A percentile compares a stretch with the other conserved stretches of the same genome.
These are phyloP conservation scores for Xylaria flabelliformis DNA, from an alignment of 495 filamentous ascomycete genomes.

Conservation along the genomic window DNA sequence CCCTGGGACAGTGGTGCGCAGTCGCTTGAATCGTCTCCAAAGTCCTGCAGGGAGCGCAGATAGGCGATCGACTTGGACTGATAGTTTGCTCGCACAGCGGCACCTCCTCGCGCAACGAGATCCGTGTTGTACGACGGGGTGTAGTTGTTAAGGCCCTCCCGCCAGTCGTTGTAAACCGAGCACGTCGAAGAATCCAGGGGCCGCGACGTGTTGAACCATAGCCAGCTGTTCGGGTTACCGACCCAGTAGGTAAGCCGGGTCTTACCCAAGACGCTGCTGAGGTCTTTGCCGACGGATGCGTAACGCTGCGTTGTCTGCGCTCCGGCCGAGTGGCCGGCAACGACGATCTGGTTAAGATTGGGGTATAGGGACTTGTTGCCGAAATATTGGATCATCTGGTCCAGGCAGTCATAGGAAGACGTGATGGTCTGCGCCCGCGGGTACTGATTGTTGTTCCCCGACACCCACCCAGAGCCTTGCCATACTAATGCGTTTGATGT, in stretches of 20 bases:
- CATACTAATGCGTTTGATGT: constrained; percentile 1
- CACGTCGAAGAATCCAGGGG: background rate
- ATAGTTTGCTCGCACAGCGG: constrained; percentile 1
- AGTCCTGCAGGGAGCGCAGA: background rate
- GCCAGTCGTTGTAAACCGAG: background rate
- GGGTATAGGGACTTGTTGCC: constrained; percentile 1
- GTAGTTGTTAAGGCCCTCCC: background rate
- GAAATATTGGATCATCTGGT: constrained; percentile 8
- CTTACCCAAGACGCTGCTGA: background rate
- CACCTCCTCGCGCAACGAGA: background rate
- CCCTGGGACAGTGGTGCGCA: background rate
- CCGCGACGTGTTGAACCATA: background rate
- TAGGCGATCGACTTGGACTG: background rate
- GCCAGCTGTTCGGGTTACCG: constrained; percentile 3
- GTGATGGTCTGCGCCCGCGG: background rate
- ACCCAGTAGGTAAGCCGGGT: background rate
- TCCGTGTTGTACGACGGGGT: background rate
- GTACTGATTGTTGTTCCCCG: background rate
- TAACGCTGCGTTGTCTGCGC: constrained; percentile 1
- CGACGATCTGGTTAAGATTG: constrained; percentile 1
- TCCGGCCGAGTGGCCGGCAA: constrained; percentile 3
- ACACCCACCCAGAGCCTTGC: background rate
- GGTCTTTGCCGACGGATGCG: constrained; percentile 2
- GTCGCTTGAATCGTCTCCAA: background rate
- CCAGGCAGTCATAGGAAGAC: constrained; percentile 1